Percentiles rank a stretch among this genome's conserved stretches.
Conservation (phyloP, 331 rosid species). For the Acacia pycnantha region DNA sequence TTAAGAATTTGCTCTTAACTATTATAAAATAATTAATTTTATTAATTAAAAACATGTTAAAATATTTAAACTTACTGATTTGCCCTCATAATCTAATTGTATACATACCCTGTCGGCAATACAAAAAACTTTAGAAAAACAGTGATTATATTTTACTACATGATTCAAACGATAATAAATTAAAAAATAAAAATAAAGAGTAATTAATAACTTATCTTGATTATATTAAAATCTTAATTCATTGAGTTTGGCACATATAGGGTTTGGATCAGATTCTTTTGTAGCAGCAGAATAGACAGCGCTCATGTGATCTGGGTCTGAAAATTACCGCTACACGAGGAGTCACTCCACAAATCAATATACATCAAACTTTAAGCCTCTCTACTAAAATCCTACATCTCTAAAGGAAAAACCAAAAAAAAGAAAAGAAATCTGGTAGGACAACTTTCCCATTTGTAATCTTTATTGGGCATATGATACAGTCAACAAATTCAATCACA, state of each 20-base stretch:
- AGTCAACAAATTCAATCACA: conserved; percentile 32
- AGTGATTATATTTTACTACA: too few species aligned
- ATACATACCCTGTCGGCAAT: too few species aligned
- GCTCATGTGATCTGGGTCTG: background rate
- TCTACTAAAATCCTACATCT: conserved; percentile 19
- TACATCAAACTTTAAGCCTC: background rate
- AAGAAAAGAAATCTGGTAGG: background rate
- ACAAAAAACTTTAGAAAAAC: too few species aligned
- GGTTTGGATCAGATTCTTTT: background rate
- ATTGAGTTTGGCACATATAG: background rate
- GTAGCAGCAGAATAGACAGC: background rate
- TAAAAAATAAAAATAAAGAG: too few species aligned
- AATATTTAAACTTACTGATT: too few species aligned
- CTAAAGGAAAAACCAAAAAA: background rate
- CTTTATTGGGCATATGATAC: conserved; percentile 60
- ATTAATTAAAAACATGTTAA: too few species aligned
- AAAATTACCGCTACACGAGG: background rate
- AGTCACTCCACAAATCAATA: background rate
- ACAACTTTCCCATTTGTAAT: conserved; percentile 35
- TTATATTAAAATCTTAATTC: too few species aligned
- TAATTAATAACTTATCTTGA: too few species aligned
- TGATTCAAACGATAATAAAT: too few species aligned
- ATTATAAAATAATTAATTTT: too few species aligned
- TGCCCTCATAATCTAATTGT: too few species aligned
- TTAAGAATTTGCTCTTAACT: too few species aligned